Evolutionary conservation across 2,329 filamentous ascomycete species (phyloP), one percentile per base, ranked within the genome.

Genomic region (Colletotrichum camelliae): DNA sequence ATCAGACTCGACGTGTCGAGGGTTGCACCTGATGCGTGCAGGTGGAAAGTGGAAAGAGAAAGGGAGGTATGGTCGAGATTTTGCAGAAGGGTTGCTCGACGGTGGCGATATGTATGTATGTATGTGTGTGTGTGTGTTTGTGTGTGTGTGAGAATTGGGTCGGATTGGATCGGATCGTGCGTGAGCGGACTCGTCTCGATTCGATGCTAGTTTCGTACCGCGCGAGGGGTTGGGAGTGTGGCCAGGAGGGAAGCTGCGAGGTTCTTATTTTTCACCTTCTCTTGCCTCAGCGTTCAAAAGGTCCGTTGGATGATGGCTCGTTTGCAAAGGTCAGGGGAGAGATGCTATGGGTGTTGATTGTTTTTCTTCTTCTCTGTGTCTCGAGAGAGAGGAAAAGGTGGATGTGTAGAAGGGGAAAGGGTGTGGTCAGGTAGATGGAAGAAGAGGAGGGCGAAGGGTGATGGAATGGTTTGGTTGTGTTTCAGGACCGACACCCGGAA

Each of bases 161-260:
- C 73, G 62, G 58, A 65, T 69, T 75, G 73, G 70, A 62, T 52
- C 24, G 43, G 65, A 74, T 65, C 64, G 70, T 73, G 74, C 48
- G 74, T 74, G 74, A 74, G 74, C 74, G 70, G 65, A 76, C 74
- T 76, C 74, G 74, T 76, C 74, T 76, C 65, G 74, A 69, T 76
- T 74, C 74, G 70, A 76, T 74, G 48, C 70, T 76, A 69, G 65
- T 73, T 72, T 76, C 74, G 74, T 76, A 12, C 65, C 27, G 70
- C 58, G 35, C 69, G 70, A 75, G 58, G 62, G 74, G 73, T 75
- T 67, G 69, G 69, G 48, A n/a, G 57, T 35, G 62, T 29, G 29
- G 65, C 29, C 62, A 65, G 43, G 31, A 65, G 43, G 31, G 18
- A 57, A 35, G 37, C 39, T 62, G 67, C 52, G 13, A 71, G 24